Conservation (phyloP, 2,329 filamentous ascomycete species). For the Apiospora pterosperma region DNA sequence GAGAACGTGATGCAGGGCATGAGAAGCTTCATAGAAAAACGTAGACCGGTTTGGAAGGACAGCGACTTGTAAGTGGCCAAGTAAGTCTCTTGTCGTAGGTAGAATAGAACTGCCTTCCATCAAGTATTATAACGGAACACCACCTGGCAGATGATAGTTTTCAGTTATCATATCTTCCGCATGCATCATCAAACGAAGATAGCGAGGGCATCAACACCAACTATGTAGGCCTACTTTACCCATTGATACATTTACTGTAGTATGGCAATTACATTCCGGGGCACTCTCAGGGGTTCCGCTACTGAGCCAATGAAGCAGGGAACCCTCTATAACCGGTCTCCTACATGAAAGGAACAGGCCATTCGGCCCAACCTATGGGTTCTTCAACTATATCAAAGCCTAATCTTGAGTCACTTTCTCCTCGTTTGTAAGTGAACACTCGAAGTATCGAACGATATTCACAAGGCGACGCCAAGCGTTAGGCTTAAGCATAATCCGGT, state of each 20-base stretch:
- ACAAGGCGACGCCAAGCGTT: not conserved
- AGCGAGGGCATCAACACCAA: not conserved
- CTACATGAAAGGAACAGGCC: not conserved
- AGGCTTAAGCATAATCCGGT: not conserved
- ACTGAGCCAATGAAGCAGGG: not conserved
- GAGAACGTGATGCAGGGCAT: constrained; percentile 76
- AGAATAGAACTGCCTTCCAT: too few relatives aligned
- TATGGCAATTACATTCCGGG: not conserved
- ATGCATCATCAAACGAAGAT: too few relatives aligned
- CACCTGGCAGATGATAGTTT: too few relatives aligned
- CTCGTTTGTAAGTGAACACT: not conserved
- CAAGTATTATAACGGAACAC: too few relatives aligned
- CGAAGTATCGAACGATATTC: not conserved
- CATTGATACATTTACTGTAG: not conserved
- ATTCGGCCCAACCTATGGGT: not conserved
- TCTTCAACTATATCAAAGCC: not conserved
- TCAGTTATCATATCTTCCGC: too few relatives aligned
- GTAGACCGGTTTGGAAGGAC: constrained; percentile 63
- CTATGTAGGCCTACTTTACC: not conserved
- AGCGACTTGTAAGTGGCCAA: too few relatives aligned
- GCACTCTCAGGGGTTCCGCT: not conserved
- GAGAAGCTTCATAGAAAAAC: constrained; percentile 72
- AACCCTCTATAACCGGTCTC: too few relatives aligned
- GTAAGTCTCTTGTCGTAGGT: too few relatives aligned
- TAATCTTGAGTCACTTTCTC: not conserved